A percentile compares a stretch with the other conserved stretches of the same genome.
Evolutionary conservation across 345 rosid species (phyloP).

Genomic region (Fremontodendron californicum): DNA sequence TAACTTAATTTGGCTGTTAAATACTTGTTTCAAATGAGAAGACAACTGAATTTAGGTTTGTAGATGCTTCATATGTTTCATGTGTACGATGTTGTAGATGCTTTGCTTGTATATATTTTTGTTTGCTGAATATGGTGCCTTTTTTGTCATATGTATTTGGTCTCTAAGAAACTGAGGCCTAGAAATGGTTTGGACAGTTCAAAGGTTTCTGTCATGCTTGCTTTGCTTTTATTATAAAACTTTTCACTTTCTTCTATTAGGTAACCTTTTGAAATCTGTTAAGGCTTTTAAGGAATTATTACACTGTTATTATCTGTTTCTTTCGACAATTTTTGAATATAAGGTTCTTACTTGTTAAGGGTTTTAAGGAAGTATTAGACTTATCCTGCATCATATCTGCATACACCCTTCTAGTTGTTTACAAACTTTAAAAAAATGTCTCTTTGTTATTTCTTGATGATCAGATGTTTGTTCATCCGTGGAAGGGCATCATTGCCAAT

Average conservation of each 20-base stretch:
- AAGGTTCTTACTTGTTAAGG: background rate
- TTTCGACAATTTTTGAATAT: no score
- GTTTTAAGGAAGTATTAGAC: background rate
- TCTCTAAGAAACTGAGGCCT: background rate
- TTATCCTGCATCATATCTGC: background rate
- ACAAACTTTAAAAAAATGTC: background rate
- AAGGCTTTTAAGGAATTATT: background rate
- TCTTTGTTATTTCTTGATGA: background rate
- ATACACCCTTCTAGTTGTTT: background rate
- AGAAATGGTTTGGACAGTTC: background rate
- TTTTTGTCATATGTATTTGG: background rate
- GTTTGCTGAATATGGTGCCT: background rate
- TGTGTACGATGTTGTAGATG: no score
- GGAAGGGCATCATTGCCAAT: slow-evolving; percentile 67
- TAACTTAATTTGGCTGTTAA: background rate
- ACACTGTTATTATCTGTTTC: no score
- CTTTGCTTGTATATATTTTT: background rate
- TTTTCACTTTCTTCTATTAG: background rate
- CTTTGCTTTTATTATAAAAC: background rate
- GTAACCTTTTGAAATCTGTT: background rate
- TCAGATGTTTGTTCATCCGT: slow-evolving; percentile 54
- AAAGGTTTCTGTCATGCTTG: background rate
- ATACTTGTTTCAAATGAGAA: background rate
- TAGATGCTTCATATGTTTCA: background rate
- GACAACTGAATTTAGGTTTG: background rate